Conservation (phyloP, 768 basidiomycete species). For the Mycena chlorophos region DNA sequence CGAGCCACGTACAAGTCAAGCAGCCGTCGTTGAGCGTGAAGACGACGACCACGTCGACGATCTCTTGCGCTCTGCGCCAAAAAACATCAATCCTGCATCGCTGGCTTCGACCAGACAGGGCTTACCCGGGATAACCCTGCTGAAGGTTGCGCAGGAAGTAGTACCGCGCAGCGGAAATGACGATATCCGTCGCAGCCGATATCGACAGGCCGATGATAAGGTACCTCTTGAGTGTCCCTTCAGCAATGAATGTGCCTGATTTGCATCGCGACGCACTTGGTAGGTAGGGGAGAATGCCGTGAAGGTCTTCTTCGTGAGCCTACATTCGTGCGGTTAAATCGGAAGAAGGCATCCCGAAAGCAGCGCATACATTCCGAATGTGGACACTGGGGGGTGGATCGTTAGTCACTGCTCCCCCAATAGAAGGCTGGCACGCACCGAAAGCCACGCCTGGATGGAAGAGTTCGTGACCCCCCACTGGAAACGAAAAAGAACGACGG, state of each 20-base stretch:
- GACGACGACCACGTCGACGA: constrained; percentile 10
- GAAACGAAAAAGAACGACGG: not conserved
- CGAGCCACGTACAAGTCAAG: constrained; percentile 9
- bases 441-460: not conserved
- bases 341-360: not conserved
- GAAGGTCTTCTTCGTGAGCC: not conserved
- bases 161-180: constrained; percentile 12
- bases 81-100: not conserved
- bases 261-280: not conserved
- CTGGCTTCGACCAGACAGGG: not conserved
- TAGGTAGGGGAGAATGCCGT: not conserved
- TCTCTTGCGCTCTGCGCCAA: constrained; percentile 6
- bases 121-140: constrained; percentile 11
- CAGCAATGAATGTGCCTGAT: not conserved
- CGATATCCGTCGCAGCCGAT: constrained; percentile 12
- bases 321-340: not conserved
- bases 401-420: not conserved
- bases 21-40: constrained; percentile 14
- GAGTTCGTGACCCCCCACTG: not conserved
- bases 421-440: not conserved
- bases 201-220: constrained; percentile 13
- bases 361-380: not conserved
- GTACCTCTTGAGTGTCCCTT: not conserved
- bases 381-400: not conserved
- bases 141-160: constrained; percentile 15